A percentile compares a stretch with the other conserved stretches of the same genome.
Evolutionary conservation across 2,329 filamentous ascomycete species (phyloP).

Genomic region (Alternaria postmessia): DNA sequence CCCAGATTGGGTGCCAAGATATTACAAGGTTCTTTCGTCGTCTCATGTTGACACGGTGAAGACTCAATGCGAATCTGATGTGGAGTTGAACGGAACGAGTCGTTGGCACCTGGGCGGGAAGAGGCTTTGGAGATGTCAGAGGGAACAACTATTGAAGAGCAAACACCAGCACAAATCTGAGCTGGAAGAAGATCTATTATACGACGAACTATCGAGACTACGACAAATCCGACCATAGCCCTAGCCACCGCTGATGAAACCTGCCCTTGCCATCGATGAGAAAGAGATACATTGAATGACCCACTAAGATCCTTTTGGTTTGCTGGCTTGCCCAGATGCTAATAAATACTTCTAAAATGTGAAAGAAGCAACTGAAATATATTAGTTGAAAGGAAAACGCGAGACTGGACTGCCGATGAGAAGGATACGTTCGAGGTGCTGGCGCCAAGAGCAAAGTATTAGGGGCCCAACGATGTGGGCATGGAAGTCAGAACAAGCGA

Average conservation of each 20-base stretch:
- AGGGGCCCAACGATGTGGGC: conserved; percentile 23
- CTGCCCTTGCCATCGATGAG: conserved; percentile 37
- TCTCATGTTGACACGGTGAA: background rate
- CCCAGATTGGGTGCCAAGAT: too few relatives aligned
- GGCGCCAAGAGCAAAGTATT: conserved; percentile 31
- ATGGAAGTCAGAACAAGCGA: conserved; percentile 15
- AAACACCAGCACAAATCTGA: background rate
- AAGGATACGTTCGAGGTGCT: conserved; percentile 33
- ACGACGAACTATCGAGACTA: conserved; percentile 37
- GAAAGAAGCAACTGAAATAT: conserved; percentile 24
- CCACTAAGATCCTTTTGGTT: conserved; percentile 32
- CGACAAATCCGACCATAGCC: conserved; percentile 34
- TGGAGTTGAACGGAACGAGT: background rate
- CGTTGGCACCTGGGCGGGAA: too few relatives aligned
- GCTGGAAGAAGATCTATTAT: conserved; percentile 34
- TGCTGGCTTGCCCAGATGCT: conserved; percentile 31
- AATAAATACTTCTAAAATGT: conserved; percentile 41
- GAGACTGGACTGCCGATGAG: conserved; percentile 18
- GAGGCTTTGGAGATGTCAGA: background rate
- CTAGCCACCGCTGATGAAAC: conserved; percentile 28
- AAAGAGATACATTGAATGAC: conserved; percentile 36
- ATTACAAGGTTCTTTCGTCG: background rate
- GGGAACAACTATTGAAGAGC: background rate
- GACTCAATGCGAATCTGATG: background rate
- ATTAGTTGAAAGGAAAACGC: conserved; percentile 18